Conservation (phyloP, 257 asterid species). For the Solanum tarijense region DNA sequence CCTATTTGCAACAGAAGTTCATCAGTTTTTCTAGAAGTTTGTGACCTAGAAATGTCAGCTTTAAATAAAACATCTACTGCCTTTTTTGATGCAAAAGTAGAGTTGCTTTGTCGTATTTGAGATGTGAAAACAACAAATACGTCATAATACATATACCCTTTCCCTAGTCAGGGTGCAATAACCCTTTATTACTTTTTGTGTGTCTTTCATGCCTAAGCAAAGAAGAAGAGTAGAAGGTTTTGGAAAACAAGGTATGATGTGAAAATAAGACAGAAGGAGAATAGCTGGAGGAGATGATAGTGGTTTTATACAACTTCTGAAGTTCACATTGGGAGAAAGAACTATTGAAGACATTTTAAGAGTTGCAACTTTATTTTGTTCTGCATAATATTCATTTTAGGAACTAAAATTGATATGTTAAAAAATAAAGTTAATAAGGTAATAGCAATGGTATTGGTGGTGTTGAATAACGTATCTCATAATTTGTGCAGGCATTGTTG, state of each 20-base stretch:
- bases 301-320: not conserved
- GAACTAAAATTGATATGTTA: not conserved
- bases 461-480: not conserved
- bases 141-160: not conserved
- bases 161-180: not conserved
- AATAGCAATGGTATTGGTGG: not conserved
- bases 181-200: not conserved
- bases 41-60: not conserved
- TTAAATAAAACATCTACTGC: not conserved
- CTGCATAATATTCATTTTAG: not conserved
- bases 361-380: not conserved
- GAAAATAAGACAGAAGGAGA: not conserved
- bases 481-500: slow-evolving; percentile 59
- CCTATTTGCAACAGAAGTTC: not conserved
- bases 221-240: not conserved
- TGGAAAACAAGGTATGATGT: not conserved
- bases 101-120: not conserved
- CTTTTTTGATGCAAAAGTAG: not conserved
- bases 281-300: not conserved
- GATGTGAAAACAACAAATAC: not conserved
- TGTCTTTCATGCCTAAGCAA: not conserved
- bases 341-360: not conserved
- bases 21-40: not conserved
- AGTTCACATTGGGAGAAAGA: not conserved
- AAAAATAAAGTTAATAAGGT: not conserved